Evolutionary conservation across 2,329 filamentous ascomycete genomes (phyloP).

Genomic region (Aspergillus brunneoviolaceus): DNA sequence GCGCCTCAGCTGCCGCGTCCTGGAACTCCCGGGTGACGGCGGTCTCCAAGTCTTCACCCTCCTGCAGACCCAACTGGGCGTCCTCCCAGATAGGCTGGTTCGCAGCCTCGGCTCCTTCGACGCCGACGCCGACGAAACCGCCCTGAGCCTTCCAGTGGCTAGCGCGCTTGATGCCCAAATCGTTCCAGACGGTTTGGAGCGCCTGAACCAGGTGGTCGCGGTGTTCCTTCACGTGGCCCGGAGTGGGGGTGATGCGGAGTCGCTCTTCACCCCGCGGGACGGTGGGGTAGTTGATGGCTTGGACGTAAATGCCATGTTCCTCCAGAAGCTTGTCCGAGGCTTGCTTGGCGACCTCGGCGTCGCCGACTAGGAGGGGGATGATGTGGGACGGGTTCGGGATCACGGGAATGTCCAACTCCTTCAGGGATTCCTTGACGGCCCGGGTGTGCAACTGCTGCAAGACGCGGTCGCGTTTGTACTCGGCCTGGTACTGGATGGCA

Average conservation of each 20-base stretch:
- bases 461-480: conserved; percentile 78
- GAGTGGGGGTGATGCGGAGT: conserved; percentile 91
- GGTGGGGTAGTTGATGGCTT: conserved; percentile 98
- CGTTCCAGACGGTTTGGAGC: conserved; percentile 82
- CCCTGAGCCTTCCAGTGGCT: conserved; percentile 88
- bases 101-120: conserved; percentile 58
- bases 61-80: conserved; percentile 71
- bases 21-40: conserved; percentile 48
- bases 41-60: conserved; percentile 61
- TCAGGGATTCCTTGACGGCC: conserved; percentile 82
- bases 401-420: conserved; percentile 81
- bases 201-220: conserved; percentile 82
- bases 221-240: conserved; percentile 81
- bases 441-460: conserved; percentile 96
- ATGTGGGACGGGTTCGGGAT: conserved; percentile 98
- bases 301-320: conserved; percentile 92
- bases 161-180: conserved; percentile 87
- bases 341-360: conserved; percentile 86
- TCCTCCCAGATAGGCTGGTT: conserved; percentile 86
- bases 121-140: conserved; percentile 92
- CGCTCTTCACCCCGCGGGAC: conserved; percentile 97
- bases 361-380: conserved; percentile 87
- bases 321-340: conserved; percentile 89
- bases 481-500: conserved; percentile 91
- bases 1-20: conserved; percentile 16